A percentile compares a stretch with the other conserved stretches of the same genome.
Conservation (phyloP, 176 grass and related monocot genomes). For the Oryza longistaminata region DNA sequence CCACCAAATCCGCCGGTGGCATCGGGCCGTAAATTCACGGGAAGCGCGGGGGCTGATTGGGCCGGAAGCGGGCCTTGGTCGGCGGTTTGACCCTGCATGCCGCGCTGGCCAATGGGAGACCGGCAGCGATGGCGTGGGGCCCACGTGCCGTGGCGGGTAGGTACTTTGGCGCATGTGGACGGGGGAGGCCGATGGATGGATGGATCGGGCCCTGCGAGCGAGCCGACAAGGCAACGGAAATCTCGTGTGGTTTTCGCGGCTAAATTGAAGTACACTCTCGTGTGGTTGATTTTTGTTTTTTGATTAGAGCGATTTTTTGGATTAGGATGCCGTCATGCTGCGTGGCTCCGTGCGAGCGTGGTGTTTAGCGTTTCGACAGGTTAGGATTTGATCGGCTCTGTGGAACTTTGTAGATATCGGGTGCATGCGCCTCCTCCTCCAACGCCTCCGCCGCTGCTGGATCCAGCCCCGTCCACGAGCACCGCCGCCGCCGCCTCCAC, state of each 20-base stretch:
- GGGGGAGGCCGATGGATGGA: neutral
- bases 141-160: conserved; percentile 12
- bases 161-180: neutral
- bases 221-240: neutral
- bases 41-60: neutral
- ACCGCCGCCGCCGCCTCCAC: too few species aligned
- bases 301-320: too few species aligned
- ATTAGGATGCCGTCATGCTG: too few species aligned
- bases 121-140: neutral
- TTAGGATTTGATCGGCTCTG: too few species aligned
- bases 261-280: too few species aligned
- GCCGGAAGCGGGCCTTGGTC: neutral
- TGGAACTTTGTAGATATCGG: too few species aligned
- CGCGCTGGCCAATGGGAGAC: conserved; percentile 14
- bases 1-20: neutral
- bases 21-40: neutral
- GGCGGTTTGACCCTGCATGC: conserved; percentile 22
- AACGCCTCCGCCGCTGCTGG: too few species aligned
- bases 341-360: too few species aligned
- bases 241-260: neutral
- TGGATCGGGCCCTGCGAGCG: neutral
- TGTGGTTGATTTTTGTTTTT: neutral
- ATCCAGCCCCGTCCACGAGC: too few species aligned
- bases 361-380: too few species aligned
- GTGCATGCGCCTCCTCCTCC: too few species aligned